Evolutionary conservation across 495 filamentous ascomycete species (phyloP).

Genomic region (Staphylotrichum longicolle): DNA sequence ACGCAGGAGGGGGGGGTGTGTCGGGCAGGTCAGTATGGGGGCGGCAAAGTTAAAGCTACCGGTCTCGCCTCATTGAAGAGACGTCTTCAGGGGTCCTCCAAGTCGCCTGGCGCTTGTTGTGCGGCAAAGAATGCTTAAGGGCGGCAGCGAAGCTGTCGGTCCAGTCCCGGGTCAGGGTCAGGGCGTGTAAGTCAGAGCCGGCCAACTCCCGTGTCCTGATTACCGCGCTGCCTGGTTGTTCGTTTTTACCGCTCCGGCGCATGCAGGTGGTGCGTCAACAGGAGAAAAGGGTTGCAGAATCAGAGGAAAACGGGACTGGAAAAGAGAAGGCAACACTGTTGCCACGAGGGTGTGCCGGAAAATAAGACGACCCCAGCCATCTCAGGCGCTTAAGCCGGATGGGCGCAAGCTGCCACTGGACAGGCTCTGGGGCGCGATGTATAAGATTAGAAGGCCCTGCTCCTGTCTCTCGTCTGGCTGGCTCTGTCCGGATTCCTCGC

Average conservation of each 20-base stretch:
- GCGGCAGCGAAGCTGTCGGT: conserved; percentile 8
- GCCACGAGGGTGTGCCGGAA: conserved; percentile 30
- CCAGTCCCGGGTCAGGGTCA: not conserved
- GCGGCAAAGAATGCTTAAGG: conserved; percentile 22
- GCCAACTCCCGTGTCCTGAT: not conserved
- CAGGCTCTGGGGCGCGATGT: conserved; percentile 21
- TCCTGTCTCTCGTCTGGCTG: conserved; percentile 3
- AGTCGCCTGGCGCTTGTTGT: conserved; percentile 40
- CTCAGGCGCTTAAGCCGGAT: conserved; percentile 35
- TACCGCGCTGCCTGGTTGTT: not conserved
- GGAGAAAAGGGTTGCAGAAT: conserved; percentile 13
- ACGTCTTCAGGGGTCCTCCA: conserved; percentile 3
- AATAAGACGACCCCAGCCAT: conserved; percentile 30
- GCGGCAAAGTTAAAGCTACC: conserved; percentile 36
- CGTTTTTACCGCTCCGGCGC: not conserved
- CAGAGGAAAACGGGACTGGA: conserved; percentile 14
- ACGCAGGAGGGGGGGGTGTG: conserved; percentile 33
- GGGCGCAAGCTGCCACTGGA: conserved; percentile 36
- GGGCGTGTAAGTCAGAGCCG: not conserved
- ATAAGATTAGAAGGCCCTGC: conserved; percentile 36
- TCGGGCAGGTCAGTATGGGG: conserved; percentile 30
- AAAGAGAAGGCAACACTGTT: conserved; percentile 19
- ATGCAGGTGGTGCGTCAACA: conserved; percentile 7
- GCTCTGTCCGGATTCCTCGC: conserved; percentile 10
- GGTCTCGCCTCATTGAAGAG: conserved; percentile 29